phyloP scores from a whole-genome alignment of 345 rosid genomes.

The Arabidopsis thaliana region TAIR10.1 NC_003074.8:5309001-5309500 shows the following conservation, averaged over 20 bases:
- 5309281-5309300: neutral
- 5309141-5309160: neutral
- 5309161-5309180: slow-evolving; percentile 1
- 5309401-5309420: neutral
- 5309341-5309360: slow-evolving; percentile 54
- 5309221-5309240: neutral
- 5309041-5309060: slow-evolving; percentile 21
- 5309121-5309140: neutral
- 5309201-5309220: neutral
- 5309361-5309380: slow-evolving; percentile 64
- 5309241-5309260: neutral
- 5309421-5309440: slow-evolving; percentile 2
- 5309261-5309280: neutral
- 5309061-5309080: neutral
- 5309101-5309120: neutral
- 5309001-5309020: slow-evolving; percentile 52
- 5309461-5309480: neutral
- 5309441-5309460: neutral
- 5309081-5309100: neutral
- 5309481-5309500: slow-evolving; percentile 15
- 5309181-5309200: neutral
- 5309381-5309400: slow-evolving; percentile 48
- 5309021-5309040: slow-evolving; percentile 56
- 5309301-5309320: slow-evolving; percentile 55
- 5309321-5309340: slow-evolving; percentile 53